Percentiles rank a stretch among this genome's conserved stretches.
Evolutionary conservation across 2,329 filamentous ascomycete species (phyloP).

Genomic region (Rutstroemia sp.): DNA sequence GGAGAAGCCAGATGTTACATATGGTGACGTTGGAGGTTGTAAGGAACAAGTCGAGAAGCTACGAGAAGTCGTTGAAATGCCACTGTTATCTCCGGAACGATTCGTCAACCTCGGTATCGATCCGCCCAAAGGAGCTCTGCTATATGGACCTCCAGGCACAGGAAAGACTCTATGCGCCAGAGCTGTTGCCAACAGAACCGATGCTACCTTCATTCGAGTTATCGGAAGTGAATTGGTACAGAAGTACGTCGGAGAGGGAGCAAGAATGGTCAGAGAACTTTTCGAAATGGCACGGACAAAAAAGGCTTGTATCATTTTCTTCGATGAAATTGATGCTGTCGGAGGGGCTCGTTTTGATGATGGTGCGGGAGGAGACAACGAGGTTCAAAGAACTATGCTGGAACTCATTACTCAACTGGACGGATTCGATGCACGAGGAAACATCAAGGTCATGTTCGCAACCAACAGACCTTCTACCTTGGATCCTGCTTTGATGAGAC

Average conservation of each 20-base stretch:
- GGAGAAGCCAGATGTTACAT: slow-evolving; percentile 98
- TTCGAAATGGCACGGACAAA: slow-evolving; percentile 99
- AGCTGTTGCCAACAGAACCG: slow-evolving; percentile 95
- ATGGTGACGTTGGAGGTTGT: slow-evolving; percentile 96
- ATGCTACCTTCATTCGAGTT: slow-evolving; percentile 97
- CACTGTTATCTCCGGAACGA: slow-evolving; percentile 87
- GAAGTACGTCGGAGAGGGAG: slow-evolving; percentile 98
- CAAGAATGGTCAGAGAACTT: slow-evolving; percentile 95
- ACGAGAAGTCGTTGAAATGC: slow-evolving; percentile 97
- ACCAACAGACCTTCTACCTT: slow-evolving; percentile 94
- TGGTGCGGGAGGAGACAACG: slow-evolving; percentile 92
- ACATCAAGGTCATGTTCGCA: slow-evolving; percentile 99
- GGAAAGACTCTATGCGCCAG: slow-evolving; percentile 97
- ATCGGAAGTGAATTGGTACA: slow-evolving; percentile 97
- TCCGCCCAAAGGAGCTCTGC: slow-evolving; percentile 90
- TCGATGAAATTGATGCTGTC: slow-evolving; percentile 95
- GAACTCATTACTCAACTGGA: slow-evolving; percentile 96
- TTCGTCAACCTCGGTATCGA: slow-evolving; percentile 99
- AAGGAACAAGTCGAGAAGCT: slow-evolving; percentile 99
- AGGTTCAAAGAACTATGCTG: slow-evolving; percentile 96
- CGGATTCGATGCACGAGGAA: slow-evolving; percentile 91
- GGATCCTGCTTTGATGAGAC: slow-evolving; percentile 94
- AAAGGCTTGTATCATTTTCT: slow-evolving; percentile 99
- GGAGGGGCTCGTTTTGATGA: slow-evolving; percentile 95
- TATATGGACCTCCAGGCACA: slow-evolving; percentile 96